Evolutionary conservation across 768 basidiomycete genomes (phyloP).

Genomic region (Boletus edulis): DNA sequence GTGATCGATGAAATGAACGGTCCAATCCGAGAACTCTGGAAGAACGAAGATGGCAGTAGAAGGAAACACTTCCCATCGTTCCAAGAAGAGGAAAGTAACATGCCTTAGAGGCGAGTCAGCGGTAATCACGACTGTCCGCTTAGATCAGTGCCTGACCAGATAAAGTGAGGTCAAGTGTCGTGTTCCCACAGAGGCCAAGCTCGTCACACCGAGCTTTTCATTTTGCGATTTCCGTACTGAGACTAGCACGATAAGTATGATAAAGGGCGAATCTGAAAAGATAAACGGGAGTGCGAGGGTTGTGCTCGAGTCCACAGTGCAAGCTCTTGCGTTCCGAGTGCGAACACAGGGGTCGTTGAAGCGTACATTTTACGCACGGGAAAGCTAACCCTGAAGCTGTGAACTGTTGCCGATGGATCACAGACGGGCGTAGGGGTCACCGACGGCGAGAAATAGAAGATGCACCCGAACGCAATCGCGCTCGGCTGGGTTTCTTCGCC

Average conservation of each 20-base stretch:
- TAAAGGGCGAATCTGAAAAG: constrained; percentile 8
- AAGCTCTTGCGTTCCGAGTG: neutral
- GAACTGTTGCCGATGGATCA: constrained; percentile 7
- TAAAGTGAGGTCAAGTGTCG: constrained; percentile 22
- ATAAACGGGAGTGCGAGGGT: constrained; percentile 5
- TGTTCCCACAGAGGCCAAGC: constrained; percentile 17
- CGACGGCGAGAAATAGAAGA: constrained; percentile 27
- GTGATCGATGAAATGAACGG: constrained; percentile 25
- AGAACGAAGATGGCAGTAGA: constrained; percentile 15
- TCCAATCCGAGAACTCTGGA: constrained; percentile 24
- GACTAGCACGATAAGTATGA: constrained; percentile 17
- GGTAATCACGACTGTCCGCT: constrained; percentile 24
- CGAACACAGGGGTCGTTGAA: neutral
- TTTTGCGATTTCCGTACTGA: constrained; percentile 18
- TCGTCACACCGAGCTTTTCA: constrained; percentile 23
- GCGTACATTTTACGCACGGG: constrained; percentile 3
- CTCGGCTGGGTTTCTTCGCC: constrained; percentile 27
- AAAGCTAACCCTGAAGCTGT: constrained; percentile 21
- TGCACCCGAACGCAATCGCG: constrained; percentile 21
- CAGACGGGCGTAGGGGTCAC: too few relatives aligned
- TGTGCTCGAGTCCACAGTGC: neutral
- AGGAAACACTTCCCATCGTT: constrained; percentile 8
- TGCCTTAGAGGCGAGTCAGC: constrained; percentile 25
- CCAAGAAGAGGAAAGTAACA: constrained; percentile 20
- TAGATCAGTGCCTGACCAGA: constrained; percentile 29